Evolutionary conservation across 495 filamentous ascomycete species (phyloP).

Genomic region (Penicillium parvum): DNA sequence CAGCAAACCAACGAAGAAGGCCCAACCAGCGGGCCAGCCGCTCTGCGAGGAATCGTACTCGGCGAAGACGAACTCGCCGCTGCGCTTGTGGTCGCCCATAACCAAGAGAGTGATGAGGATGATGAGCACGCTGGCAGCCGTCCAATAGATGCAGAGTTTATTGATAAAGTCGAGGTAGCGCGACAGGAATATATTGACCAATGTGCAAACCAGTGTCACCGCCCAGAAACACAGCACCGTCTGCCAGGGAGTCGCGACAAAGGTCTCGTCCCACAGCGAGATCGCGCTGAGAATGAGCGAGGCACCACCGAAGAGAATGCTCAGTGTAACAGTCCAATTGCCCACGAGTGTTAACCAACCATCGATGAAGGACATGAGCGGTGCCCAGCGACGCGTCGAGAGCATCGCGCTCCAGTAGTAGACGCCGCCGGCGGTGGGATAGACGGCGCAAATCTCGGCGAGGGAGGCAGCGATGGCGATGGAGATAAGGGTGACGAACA

Average conservation of each 20-base stretch:
- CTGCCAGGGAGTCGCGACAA: conserved; percentile 58
- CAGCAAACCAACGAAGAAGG: conserved; percentile 58
- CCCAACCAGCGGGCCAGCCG: conserved; percentile 60
- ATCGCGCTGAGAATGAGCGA: conserved; percentile 61
- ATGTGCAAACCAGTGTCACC: conserved; percentile 53
- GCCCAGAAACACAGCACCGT: conserved; percentile 63
- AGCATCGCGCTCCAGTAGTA: conserved; percentile 75
- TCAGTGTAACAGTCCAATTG: conserved; percentile 57
- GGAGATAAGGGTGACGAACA: conserved; percentile 67
- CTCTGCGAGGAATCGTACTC: conserved; percentile 55
- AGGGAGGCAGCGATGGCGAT: conserved; percentile 66
- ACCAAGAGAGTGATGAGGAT: conserved; percentile 55
- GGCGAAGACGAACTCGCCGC: conserved; percentile 55
- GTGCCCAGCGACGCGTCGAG: conserved; percentile 51
- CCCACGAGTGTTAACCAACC: conserved; percentile 74
- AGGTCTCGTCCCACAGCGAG: conserved; percentile 56
- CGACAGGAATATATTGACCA: conserved; percentile 54
- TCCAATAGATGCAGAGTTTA: conserved; percentile 67
- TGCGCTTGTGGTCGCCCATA: conserved; percentile 51
- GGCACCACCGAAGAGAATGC: conserved; percentile 47
- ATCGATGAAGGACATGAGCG: conserved; percentile 62
- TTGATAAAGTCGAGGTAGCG: conserved; percentile 60
- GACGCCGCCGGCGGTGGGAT: conserved; percentile 64
- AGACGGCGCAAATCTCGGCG: conserved; percentile 73
- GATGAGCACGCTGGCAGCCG: conserved; percentile 54